Evolutionary conservation across 345 rosid genomes (phyloP).

Genomic region (Erucastrum elatum): DNA sequence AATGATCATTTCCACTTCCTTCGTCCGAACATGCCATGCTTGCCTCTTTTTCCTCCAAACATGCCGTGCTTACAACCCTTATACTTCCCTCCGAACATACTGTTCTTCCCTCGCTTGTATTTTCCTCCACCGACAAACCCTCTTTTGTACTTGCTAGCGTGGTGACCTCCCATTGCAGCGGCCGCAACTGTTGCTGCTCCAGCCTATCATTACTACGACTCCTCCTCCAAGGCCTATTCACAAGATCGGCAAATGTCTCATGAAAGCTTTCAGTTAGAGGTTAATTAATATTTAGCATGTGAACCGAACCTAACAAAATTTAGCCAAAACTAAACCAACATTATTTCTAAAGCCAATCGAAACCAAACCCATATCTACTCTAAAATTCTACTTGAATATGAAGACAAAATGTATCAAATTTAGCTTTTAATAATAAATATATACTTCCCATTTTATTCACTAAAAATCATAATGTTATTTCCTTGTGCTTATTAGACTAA

Average conservation of each 20-base stretch:
- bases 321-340: not conserved
- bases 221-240: slow-evolving; percentile 62
- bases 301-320: not conserved
- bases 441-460: not conserved
- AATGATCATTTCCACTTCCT: slow-evolving; percentile 35
- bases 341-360: not conserved
- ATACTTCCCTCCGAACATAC: slow-evolving; percentile 34
- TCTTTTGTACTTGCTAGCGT: not conserved
- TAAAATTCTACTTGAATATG: not conserved
- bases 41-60: slow-evolving; percentile 42
- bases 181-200: slow-evolving; percentile 68
- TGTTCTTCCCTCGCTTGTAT: too few species aligned
- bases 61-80: slow-evolving; percentile 38
- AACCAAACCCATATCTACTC: not conserved
- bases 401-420: not conserved
- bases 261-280: not conserved
- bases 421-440: not conserved
- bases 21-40: slow-evolving; percentile 36
- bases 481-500: not conserved
- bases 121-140: too few species aligned
- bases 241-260: not conserved
- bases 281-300: not conserved
- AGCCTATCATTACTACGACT: slow-evolving; percentile 70
- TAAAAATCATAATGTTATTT: not conserved
- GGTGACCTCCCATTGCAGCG: slow-evolving; percentile 69